These are phyloP conservation scores for Fusarium sp. DNA, from an alignment of 2,329 filamentous ascomycete species.

Conservation along the genomic window DNA sequence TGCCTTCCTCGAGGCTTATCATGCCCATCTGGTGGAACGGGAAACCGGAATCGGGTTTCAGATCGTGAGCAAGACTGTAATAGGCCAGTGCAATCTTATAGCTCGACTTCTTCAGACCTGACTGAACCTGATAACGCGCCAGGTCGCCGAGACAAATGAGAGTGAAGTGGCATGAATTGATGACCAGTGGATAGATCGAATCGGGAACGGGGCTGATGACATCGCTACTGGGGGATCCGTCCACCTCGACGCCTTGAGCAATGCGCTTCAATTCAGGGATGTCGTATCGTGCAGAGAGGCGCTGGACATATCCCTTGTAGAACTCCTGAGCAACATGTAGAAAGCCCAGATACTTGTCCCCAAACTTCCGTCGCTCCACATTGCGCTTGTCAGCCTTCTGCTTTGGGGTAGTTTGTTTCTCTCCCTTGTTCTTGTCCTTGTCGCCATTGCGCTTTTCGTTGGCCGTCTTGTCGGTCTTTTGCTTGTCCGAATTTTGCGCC, in stretches of 20 bases:
- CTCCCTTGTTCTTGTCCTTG: conserved; percentile 39
- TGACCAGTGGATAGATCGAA: conserved; percentile 66
- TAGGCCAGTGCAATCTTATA: conserved; percentile 85
- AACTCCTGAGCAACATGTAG: conserved; percentile 89
- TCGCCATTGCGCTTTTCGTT: conserved; percentile 40
- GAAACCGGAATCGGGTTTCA: conserved; percentile 81
- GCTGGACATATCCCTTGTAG: conserved; percentile 86
- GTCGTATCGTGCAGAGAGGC: conserved; percentile 71
- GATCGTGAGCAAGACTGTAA: conserved; percentile 82
- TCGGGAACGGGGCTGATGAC: conserved; percentile 56
- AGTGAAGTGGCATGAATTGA: conserved; percentile 81
- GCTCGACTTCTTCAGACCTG: conserved; percentile 76
- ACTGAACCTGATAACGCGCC: conserved; percentile 83
- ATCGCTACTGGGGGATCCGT: conserved; percentile 44
- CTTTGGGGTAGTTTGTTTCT: conserved; percentile 38
- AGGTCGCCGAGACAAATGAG: conserved; percentile 91
- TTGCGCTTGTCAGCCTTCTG: conserved; percentile 41
- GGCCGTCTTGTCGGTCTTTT: conserved; percentile 39
- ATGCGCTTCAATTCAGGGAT: conserved; percentile 60
- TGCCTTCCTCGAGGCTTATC: conserved; percentile 78
- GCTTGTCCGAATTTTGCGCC: conserved; percentile 66
- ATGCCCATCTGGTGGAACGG: conserved; percentile 93
- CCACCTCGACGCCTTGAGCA: conserved; percentile 53
- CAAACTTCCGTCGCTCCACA: conserved; percentile 78
- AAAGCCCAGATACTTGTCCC: conserved; percentile 84